phyloP scores from a whole-genome alignment of 441 rosid genomes.

The Daphne laureola region DNA sequence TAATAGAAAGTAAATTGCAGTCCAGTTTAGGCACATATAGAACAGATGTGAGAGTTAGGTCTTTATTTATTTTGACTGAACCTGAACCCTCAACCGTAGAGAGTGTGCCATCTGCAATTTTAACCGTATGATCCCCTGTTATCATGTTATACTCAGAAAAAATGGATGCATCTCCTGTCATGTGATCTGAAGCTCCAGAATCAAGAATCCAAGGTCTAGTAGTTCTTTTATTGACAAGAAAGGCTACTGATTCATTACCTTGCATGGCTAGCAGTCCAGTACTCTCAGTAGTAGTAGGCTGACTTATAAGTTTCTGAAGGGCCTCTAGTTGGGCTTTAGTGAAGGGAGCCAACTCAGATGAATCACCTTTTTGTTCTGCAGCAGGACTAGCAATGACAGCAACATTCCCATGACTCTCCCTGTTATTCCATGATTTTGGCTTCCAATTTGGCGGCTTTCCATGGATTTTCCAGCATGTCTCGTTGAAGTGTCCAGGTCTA shows the following conservation, averaged over 20 bases:
- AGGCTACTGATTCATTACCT: no score
- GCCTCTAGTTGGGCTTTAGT: neutral
- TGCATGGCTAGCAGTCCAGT: no score
- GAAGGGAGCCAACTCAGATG: neutral
- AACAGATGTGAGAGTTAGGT: neutral
- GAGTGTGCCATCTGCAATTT: neutral
- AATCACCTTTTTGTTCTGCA: neutral
- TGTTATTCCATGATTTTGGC: neutral
- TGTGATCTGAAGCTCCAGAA: no score
- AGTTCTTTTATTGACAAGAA: no score
- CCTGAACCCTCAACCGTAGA: neutral
- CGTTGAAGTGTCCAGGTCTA: neutral
- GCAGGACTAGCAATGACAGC: neutral
- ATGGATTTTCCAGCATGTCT: constrained; percentile 1
- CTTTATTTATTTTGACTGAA: neutral
- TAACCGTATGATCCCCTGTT: neutral
- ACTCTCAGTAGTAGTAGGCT: no score
- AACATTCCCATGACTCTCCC: neutral
- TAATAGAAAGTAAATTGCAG: constrained; percentile 1
- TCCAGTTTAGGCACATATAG: neutral
- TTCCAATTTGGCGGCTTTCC: neutral
- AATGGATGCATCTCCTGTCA: neutral
- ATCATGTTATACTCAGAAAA: neutral
- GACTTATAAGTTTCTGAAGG: neutral
- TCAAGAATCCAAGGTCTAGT: neutral